These are phyloP conservation scores for Apiospora arundinis DNA, from an alignment of 2,329 filamentous ascomycete species.

Conservation along the genomic window DNA sequence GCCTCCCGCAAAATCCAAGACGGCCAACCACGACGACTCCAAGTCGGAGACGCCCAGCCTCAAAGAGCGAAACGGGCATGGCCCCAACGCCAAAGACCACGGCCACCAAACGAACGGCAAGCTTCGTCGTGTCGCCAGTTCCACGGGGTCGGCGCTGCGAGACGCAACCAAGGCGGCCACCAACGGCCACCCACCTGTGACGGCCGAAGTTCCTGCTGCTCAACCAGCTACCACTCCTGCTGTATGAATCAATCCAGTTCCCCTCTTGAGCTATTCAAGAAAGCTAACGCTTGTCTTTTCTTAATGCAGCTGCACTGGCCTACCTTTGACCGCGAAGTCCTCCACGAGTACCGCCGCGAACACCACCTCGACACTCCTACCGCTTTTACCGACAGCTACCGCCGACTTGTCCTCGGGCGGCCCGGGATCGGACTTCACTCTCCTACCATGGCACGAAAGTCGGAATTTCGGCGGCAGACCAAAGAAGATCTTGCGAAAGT, in stretches of 20 bases:
- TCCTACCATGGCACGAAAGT: conserved; percentile 75
- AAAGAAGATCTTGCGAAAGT: conserved; percentile 75
- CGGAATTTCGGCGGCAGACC: conserved; percentile 68
- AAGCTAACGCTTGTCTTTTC: conserved; percentile 20
- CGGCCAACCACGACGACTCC: conserved; percentile 39
- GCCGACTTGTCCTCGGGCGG: conserved; percentile 66
- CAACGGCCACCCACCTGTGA: conserved; percentile 38
- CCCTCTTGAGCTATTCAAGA: no score
- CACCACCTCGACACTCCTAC: conserved; percentile 75
- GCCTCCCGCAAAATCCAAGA: conserved; percentile 38
- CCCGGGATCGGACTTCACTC: conserved; percentile 74
- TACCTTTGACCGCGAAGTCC: conserved; percentile 68
- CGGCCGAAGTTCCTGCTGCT: conserved; percentile 28
- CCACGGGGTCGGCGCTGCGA: conserved; percentile 54
- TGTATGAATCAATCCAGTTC: conserved; percentile 30
- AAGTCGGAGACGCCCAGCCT: conserved; percentile 43
- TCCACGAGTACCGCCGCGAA: conserved; percentile 78
- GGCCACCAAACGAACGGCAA: conserved; percentile 53
- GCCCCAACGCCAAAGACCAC: conserved; percentile 32
- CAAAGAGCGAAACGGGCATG: conserved; percentile 41
- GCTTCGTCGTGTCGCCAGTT: conserved; percentile 61
- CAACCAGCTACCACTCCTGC: conserved; percentile 35
- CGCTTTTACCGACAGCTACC: conserved; percentile 70
- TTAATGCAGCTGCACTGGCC: conserved; percentile 66
- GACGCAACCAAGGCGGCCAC: conserved; percentile 46